A percentile compares a stretch with the other conserved stretches of the same genome.
These are phyloP conservation scores for Solanum raphanifolium DNA, from an alignment of 257 asterid species.

Conservation along the genomic window DNA sequence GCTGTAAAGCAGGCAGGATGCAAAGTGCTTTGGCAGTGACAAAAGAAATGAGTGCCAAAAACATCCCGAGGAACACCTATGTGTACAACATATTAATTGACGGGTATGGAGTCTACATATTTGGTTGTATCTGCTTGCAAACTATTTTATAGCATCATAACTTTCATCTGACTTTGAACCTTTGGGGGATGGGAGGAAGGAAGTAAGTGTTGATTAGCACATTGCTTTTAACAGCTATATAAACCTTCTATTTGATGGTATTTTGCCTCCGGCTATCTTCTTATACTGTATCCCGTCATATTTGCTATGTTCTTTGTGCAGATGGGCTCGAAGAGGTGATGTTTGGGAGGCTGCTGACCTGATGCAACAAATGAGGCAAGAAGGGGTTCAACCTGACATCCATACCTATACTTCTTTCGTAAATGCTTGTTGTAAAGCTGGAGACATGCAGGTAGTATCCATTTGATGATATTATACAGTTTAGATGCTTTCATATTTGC, in stretches of 20 bases:
- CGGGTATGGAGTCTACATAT: slow-evolving; percentile 45
- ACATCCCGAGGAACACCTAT: slow-evolving; percentile 75
- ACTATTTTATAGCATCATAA: background rate
- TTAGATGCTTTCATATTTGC: background rate
- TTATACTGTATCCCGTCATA: background rate
- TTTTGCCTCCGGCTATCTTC: background rate
- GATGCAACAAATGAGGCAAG: slow-evolving; percentile 97
- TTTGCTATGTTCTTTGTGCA: slow-evolving; percentile 12
- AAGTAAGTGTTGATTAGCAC: background rate
- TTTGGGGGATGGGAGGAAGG: background rate
- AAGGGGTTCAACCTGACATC: slow-evolving; percentile 86
- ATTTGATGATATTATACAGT: background rate
- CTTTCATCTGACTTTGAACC: background rate
- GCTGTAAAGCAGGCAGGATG: slow-evolving; percentile 99
- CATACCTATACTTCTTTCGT: slow-evolving; percentile 90
- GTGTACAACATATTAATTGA: slow-evolving; percentile 90
- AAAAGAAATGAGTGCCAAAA: slow-evolving; percentile 70
- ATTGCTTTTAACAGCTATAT: background rate
- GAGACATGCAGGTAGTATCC: slow-evolving; percentile 77
- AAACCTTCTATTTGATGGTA: background rate
- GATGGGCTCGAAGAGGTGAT: slow-evolving; percentile 99
- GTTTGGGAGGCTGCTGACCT: slow-evolving; percentile 99
- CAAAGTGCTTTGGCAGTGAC: slow-evolving; percentile 99
- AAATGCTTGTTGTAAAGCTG: slow-evolving; percentile 95
- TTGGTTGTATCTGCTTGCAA: background rate